phyloP scores from a whole-genome alignment of 495 filamentous ascomycete species.

The Neurospora sp. region DNA sequence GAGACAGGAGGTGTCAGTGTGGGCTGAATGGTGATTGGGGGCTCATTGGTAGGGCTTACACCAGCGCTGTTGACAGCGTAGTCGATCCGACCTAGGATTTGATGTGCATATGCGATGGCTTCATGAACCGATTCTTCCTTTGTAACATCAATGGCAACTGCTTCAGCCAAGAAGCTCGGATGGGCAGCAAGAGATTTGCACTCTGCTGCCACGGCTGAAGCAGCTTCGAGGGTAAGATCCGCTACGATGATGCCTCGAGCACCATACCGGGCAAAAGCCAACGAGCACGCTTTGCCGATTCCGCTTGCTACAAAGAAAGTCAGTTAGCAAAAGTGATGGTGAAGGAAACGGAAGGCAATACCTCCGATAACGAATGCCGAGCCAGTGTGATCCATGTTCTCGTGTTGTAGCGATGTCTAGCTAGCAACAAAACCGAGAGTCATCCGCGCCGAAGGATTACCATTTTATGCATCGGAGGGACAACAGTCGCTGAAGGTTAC shows the following conservation, averaged over 20 bases:
- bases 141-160: background rate
- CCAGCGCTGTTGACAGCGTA: background rate
- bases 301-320: background rate
- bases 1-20: background rate
- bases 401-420: background rate
- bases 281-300: background rate
- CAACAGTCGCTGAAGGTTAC: background rate
- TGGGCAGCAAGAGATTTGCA: background rate
- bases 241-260: background rate
- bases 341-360: no score
- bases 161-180: background rate
- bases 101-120: background rate
- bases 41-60: background rate
- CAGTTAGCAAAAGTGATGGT: no score
- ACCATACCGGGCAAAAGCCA: background rate
- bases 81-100: background rate
- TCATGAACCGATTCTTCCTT: background rate
- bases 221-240: background rate
- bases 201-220: background rate
- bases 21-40: background rate
- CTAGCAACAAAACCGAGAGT: background rate
- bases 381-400: background rate
- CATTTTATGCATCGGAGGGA: background rate
- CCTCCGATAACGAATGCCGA: background rate
- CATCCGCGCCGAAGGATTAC: background rate